Percentiles rank a stretch among this genome's conserved stretches.
phyloP scores from a whole-genome alignment of 768 basidiomycete species.

The Suillus americanus region DNA sequence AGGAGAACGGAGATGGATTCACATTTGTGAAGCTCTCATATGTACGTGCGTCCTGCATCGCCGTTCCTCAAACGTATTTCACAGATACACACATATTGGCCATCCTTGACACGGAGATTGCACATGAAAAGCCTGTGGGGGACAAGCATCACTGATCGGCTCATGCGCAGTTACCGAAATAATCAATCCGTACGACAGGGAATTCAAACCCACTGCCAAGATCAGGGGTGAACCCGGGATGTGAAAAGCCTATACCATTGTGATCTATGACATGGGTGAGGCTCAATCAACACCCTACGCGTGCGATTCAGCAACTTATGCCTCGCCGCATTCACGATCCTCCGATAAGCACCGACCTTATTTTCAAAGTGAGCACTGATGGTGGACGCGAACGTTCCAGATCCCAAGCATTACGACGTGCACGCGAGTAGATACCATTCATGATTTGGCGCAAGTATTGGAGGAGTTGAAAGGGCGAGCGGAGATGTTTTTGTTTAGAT shows the following conservation, averaged over 20 bases:
- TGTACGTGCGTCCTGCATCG: slow-evolving; percentile 45
- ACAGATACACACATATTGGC: not conserved
- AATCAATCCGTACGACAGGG: not conserved
- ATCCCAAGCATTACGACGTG: too few species aligned
- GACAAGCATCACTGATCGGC: not conserved
- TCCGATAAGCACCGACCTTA: too few species aligned
- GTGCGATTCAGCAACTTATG: not conserved
- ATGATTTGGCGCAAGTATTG: too few species aligned
- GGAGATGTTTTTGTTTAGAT: too few species aligned
- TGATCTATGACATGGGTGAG: not conserved
- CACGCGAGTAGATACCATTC: too few species aligned
- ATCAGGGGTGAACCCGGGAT: not conserved
- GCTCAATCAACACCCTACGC: too few species aligned
- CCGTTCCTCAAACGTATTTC: not conserved
- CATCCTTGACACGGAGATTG: not conserved
- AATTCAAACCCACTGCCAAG: not conserved
- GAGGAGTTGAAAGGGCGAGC: too few species aligned
- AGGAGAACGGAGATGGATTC: slow-evolving; percentile 78
- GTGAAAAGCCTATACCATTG: not conserved
- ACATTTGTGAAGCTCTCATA: slow-evolving; percentile 86
- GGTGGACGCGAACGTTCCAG: too few species aligned
- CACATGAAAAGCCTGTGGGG: too few species aligned
- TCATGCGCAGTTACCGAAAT: not conserved
- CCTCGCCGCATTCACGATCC: too few species aligned
- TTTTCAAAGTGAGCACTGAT: too few species aligned